These are phyloP conservation scores for Boletus vinaceobasis DNA, from an alignment of 768 basidiomycete genomes.

Conservation along the genomic window DNA sequence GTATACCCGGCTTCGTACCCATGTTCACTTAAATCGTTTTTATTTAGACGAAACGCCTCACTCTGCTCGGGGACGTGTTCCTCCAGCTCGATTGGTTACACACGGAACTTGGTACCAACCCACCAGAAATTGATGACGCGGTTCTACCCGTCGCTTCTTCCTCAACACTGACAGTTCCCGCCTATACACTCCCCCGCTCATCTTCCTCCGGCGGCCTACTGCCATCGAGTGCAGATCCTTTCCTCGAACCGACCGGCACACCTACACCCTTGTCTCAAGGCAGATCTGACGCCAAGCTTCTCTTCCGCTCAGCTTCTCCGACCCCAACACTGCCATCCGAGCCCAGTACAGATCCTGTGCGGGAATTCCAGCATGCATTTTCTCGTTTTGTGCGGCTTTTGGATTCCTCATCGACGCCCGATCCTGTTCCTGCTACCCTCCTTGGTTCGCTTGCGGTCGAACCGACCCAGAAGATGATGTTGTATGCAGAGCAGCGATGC, in stretches of 20 bases:
- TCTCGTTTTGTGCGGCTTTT: slow-evolving; percentile 59
- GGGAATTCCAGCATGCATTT: slow-evolving; percentile 57
- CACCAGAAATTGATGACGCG: slow-evolving; percentile 53
- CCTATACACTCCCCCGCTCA: slow-evolving; percentile 42
- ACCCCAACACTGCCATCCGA: slow-evolving; percentile 10
- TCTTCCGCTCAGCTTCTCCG: slow-evolving; percentile 32
- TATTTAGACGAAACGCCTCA: slow-evolving; percentile 62
- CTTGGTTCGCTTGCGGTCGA: slow-evolving; percentile 52
- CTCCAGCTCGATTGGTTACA: slow-evolving; percentile 81
- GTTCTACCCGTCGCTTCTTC: slow-evolving; percentile 31
- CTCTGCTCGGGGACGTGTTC: slow-evolving; percentile 59
- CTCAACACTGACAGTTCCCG: slow-evolving; percentile 37
- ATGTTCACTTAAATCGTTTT: slow-evolving; percentile 1
- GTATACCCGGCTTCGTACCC: background rate
- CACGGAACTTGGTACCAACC: slow-evolving; percentile 72
- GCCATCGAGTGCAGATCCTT: slow-evolving; percentile 24
- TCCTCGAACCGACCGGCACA: slow-evolving; percentile 32
- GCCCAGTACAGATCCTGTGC: slow-evolving; percentile 7
- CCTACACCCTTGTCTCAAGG: slow-evolving; percentile 49
- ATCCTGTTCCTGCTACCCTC: slow-evolving; percentile 20
- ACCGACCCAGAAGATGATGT: slow-evolving; percentile 70
- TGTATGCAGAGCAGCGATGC: slow-evolving; percentile 62
- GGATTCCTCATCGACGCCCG: slow-evolving; percentile 36
- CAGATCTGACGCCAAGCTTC: slow-evolving; percentile 32
- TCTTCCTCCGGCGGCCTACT: slow-evolving; percentile 34